Base-by-base conservation (phyloP, 495 filamentous ascomycete species). In the Pseudomonodictys pantanalensis region DNA sequence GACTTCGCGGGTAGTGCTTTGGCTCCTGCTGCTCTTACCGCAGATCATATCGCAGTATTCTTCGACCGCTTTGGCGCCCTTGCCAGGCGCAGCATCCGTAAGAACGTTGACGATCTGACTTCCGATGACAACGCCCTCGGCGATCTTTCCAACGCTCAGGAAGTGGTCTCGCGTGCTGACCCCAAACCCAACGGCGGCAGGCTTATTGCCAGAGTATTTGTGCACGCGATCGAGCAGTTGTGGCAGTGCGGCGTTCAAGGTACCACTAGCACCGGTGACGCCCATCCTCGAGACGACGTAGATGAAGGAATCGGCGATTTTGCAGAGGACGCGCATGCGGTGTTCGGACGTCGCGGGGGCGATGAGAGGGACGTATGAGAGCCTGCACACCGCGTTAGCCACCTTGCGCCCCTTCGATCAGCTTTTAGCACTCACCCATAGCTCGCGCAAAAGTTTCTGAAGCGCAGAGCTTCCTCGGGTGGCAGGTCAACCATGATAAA, bases 211-310 rank as follows among this genome's bases (percentile, higher is more conserved):
- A n/a, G 91, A 95, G 71, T 88, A 92, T 67, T 85, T 84, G 75
- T 96, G 92, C n/a, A 98, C 93, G 1, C 88, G 82, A 41, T 79
- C 78, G 57, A 97, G 78, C 24, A 98, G 81, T 43, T 87, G 85
- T 15, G 91, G 88, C 9, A 98, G 80, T 52, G 86, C 85, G 38
- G 81, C 73, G 71, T 88, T 95, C 58, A 98, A 78, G 25, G 81
- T 84, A 26, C 92, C 91, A 0, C 86, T 86, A 20, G 90, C 93
- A 64, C 93, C 93, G 1, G 93, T 98, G 30, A 97, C 91, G 60
- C 93, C 93, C 90, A 97, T 96, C 59, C 92, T 82, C 2, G 93
- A 97, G 20, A 97, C 95, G 55, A 99, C 93, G 72, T 99, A 99
- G 75, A 99, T 95, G 78, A 99, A 99, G 8, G 91, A 96, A 74